Conservation (phyloP, 331 rosid genomes). For the Phaseolus coccineus region DNA sequence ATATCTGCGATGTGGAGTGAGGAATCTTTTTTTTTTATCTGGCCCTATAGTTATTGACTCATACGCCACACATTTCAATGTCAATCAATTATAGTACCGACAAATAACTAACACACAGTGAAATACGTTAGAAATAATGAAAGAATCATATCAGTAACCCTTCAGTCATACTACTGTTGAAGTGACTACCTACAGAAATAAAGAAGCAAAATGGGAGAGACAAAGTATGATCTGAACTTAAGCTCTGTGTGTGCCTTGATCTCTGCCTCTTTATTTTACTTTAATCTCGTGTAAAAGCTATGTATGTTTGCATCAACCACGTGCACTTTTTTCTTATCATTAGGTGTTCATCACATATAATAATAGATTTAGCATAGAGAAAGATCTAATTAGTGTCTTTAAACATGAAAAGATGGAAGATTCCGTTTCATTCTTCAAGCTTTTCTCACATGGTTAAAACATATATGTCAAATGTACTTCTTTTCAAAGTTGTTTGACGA, state of each 20-base stretch:
- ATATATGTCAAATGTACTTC: not conserved
- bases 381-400: constrained; percentile 29
- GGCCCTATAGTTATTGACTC: not conserved
- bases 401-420: constrained; percentile 43
- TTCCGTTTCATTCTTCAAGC: constrained; percentile 40
- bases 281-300: constrained; percentile 18
- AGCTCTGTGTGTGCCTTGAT: not conserved
- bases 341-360: not conserved
- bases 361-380: not conserved
- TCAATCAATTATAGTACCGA: constrained; percentile 44
- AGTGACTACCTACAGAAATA: not conserved
- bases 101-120: constrained; percentile 55
- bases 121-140: constrained; percentile 46
- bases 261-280: not conserved
- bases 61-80: constrained; percentile 23
- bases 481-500: not conserved
- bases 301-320: constrained; percentile 1
- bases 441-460: constrained; percentile 33
- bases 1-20: not conserved
- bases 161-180: constrained; percentile 26
- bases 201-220: constrained; percentile 8
- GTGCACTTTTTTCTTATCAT: constrained; percentile 6
- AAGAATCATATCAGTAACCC: constrained; percentile 19
- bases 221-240: constrained; percentile 28
- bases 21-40: constrained; percentile 24